Base-by-base conservation (phyloP, 2,329 filamentous ascomycete species). In the Fusarium torreyae region DNA sequence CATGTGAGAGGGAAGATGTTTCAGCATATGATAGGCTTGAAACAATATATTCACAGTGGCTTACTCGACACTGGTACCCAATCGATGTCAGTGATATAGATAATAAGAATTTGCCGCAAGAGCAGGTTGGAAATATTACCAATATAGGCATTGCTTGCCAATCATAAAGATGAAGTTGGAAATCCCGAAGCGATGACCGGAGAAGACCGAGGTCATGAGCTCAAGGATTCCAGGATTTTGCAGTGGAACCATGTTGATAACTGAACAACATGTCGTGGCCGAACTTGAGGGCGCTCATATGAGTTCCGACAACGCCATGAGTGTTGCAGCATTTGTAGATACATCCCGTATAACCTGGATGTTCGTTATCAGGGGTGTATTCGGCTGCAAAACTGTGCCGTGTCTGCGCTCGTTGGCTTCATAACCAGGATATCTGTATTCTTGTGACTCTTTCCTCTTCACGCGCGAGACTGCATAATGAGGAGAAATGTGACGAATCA, bases 401-500 rank as follows among this genome's bases (percentile, higher is more conserved):
- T 64, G 48, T 66, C 63, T 64, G 43, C 63, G 43, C 38, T 38
- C 58, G 57, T 57, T 49, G 50, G 43, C 48, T 58, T 51, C 36
- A 24, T 46, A 38, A 40, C 66, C 38, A 67, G 66, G 66, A 58
- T 70, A 56, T 38, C 39, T 52, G 56, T 56, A 56, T 48, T 24
- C 45, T 48, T 46, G 40, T 46, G 42, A 52, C 62, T 65, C 28
- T 65, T 65, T 40, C 43, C 62, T 59, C 60, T 65, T 65, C 59
- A 17, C 62, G 59, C 24, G 31, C 52, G 31, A 48, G 36, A 65
- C 53, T 49, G 61, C 61, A 68, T 68, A 38, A 49, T 38, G 50
- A 54, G 53, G 54, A 50, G 57, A 67, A 42, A 70, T 65, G 50
- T 70, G 67, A 70, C 46, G 57, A 70, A 56, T 70, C 67, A 70